Base-by-base conservation (phyloP, 176 grass and related monocot genomes). In the Musa acuminata region DNA sequence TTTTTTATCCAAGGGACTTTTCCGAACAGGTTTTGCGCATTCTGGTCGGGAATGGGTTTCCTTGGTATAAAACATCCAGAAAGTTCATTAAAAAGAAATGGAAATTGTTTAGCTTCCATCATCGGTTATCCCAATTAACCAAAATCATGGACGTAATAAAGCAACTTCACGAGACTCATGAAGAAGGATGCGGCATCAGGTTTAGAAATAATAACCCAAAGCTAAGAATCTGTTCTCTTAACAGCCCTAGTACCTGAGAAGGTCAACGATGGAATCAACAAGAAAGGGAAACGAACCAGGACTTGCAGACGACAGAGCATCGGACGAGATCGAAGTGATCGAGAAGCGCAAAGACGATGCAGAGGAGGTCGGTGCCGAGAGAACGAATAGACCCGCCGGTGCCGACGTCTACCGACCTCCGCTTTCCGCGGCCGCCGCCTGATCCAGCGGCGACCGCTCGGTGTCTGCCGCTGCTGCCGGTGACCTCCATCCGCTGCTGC, bases 301-400 rank as follows among this genome's bases (percentile, higher is more conserved):
- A 86, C 9, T 23, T 85, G 87, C 93, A 96, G 83, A 96, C 87
- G 69, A 87, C 85, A 65, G 89, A 92, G 85, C 93, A 96, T 59
- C 85, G 93, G 22, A 87, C 89, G 76, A 96, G 85, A 70, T 90
- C 93, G 71, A 96, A 96, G 73, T 92, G 93, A 76, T 96, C 87
- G 49, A 96, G 73, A 66, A 76, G 83, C 64, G 87, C 84, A 81
- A 96, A 92, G 73, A 90, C 71, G 55, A 81, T 75, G 62, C 85
- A 91, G 85, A 96, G 85, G 57, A 75, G 70, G 58, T 96, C 93
- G 78, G 84, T 54, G 74, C 72, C 86, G 14, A 92, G 78, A 54
- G 81, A 79, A 14, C 83, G 73, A 68, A 77, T 70, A 35, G 81
- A 75, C 66, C 71, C 63, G 20, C 78, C 51, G 51, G 25, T 53